Evolutionary conservation across 2,329 filamentous ascomycete species (phyloP), one percentile per base, ranked within the genome.

Genomic region (Hymenoscyphus repandus): DNA sequence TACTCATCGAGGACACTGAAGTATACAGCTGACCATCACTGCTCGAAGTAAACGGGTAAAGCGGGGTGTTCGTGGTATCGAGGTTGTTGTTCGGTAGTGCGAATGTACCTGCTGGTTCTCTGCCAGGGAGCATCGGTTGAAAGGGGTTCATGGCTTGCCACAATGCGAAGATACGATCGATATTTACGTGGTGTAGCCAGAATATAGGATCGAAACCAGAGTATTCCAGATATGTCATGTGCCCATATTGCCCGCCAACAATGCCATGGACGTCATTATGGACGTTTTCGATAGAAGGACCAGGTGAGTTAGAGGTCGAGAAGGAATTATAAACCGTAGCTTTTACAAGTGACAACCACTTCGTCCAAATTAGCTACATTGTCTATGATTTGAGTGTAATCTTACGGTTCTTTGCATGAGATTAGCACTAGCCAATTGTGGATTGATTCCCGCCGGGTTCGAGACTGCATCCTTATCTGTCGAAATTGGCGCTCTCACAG

Each of bases 91-190:
- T 9, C 7, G 10, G 45, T 6, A 40, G 20, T 17, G 15, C 39
- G n/a, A 39, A 38, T 22, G 36, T 47, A 6, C 45, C 42, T 18
- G 30, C 36, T 3, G 45, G 52, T 17, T 62, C 54, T 4, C 52
- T 55, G 15, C 63, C 58, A 15, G 66, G 53, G 1, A 69, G 63
- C 39, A 90, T 76, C 70, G 81, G 91, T 20, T 77, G 77, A 18
- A 81, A 70, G 0, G 85, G 85, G 56, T 92, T 78, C n/a, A 91
- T 68, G 0, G 76, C 72, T 68, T 92, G 87, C 86, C 87, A 93
- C 52, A 93, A 76, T 32, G 86, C 80, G 56, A 89, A 79, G 20
- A 88, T 67, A 3, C 88, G 79, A 62, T 93, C 89, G 11, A 89
- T 77, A 68, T 86, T 90, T 7, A 34, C 34, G 13, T 48, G 49